Base-by-base conservation (phyloP, 139 green algal species). In the Monoraphidium neglectum region DNA sequence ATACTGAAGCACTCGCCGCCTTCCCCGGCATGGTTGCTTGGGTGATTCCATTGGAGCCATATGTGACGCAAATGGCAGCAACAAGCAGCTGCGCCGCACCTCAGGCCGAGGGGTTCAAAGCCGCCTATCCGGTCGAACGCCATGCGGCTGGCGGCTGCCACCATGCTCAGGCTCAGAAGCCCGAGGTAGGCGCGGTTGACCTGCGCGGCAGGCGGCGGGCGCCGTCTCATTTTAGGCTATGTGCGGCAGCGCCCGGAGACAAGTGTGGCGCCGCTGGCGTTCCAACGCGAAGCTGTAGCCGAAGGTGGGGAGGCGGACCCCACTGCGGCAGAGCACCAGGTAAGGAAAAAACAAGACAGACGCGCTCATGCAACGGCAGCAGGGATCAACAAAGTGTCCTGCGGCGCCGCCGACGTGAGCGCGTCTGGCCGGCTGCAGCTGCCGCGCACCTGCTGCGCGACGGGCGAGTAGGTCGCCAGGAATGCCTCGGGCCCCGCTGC, bases 161-260 rank as follows among this genome's bases (percentile, higher is more conserved):
- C 63, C 15, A 79, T 24, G 1, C 47, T 68, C 33, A 79, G 24
- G 73, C 73, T 79, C 62, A 79, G 72, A 21, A 79, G 49, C 24
- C 47, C 72, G 46, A 79, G 72, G 23, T 68, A 79, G 5, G 73
- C 63, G 15, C 73, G 73, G 37, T 79, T 79, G 16, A 79, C 63
- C 63, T 64, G 54, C 62, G 72, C 33, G 15, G 43, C 8, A n/a
- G n/a, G n/a, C n/a, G n/a, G n/a, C n/a, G n/a, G n/a, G n/a, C n/a
- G n/a, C n/a, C n/a, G n/a, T n/a, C n/a, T n/a, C n/a, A n/a, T n/a
- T n/a, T n/a, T n/a, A n/a, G n/a, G n/a, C n/a, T n/a, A n/a, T n/a
- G n/a, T n/a, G n/a, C n/a, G n/a, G n/a, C n/a, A n/a, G n/a, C n/a
- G n/a, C n/a, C n/a, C n/a, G n/a, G n/a, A n/a, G n/a, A n/a, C n/a